Evolutionary conservation across 1,139 yeast species (phyloP).

Genomic region (Diutina siamensis): DNA sequence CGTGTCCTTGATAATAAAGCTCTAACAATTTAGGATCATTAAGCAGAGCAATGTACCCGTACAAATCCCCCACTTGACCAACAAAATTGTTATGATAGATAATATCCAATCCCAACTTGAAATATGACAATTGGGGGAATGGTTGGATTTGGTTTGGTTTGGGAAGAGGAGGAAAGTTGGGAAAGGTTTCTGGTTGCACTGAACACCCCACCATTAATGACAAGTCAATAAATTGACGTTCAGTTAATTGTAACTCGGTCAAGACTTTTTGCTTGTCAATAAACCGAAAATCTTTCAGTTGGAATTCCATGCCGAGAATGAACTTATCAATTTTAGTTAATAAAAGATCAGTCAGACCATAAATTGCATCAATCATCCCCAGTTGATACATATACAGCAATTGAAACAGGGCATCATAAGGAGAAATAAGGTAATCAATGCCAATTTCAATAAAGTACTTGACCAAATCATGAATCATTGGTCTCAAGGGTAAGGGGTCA

Average conservation of each 20-base stretch:
- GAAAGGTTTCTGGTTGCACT: slow-evolving; percentile 56
- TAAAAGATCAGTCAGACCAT: slow-evolving; percentile 75
- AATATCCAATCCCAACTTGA: slow-evolving; percentile 32
- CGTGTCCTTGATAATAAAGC: slow-evolving; percentile 27
- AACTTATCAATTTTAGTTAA: slow-evolving; percentile 58
- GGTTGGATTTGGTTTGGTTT: slow-evolving; percentile 34
- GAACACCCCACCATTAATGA: slow-evolving; percentile 71
- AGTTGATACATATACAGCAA: slow-evolving; percentile 55
- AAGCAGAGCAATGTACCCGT: slow-evolving; percentile 25
- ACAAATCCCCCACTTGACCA: slow-evolving; percentile 18
- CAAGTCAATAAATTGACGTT: slow-evolving; percentile 63
- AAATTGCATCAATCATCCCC: slow-evolving; percentile 58
- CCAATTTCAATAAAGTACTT: slow-evolving; percentile 43
- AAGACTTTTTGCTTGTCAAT: slow-evolving; percentile 51
- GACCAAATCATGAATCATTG: slow-evolving; percentile 46
- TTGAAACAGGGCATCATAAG: slow-evolving; percentile 76
- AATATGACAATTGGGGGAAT: slow-evolving; percentile 31
- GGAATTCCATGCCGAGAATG: slow-evolving; percentile 62
- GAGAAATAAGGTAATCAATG: slow-evolving; percentile 67
- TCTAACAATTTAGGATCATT: slow-evolving; percentile 29
- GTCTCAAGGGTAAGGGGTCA: slow-evolving; percentile 35
- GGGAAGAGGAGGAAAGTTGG: slow-evolving; percentile 42
- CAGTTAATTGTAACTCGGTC: slow-evolving; percentile 45
- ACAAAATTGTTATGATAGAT: slow-evolving; percentile 26
- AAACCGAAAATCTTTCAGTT: slow-evolving; percentile 51